Base-by-base conservation (phyloP, 129 eudicot genomes). In the Tagetes patula region DNA sequence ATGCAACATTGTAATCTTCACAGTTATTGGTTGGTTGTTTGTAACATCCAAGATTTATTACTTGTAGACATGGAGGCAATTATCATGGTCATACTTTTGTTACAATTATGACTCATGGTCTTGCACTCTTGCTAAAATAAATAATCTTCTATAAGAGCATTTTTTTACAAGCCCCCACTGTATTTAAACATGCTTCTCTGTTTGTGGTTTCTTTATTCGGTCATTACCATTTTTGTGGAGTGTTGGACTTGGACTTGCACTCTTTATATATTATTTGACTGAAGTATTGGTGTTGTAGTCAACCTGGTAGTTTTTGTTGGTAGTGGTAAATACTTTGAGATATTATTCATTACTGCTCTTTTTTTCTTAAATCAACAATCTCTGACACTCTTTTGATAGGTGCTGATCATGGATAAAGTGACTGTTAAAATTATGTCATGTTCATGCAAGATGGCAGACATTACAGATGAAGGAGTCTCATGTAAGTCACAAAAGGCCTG, bases 381-480 rank as follows among this genome's bases (percentile, higher is more conserved):
- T 72, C 73, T 62, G 74, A 75, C 55, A 60, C 64, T 61, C 78
- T 53, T 72, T 27, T 66, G 64, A 72, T 53, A 93, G 98, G 98
- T 93, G 74, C 96, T 93, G 72, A 84, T 89, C 81, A 87, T 93
- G 98, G 98, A 93, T 80, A 87, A 84, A 81, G 73, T 93, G 45
- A 93, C 98, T 67, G 84, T 86, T 38, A 93, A 86, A 82, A 81
- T 93, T 72, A 89, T 93, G 92, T 93, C 98, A 36, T 79, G 80
- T 55, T 81, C 98, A 9, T 89, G 98, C 91, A 93, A 93, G 87
- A 93, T 93, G 98, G 90, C 96, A 41, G 98, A 93, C 81, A 89
- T 93, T 52, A 93, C 96, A 27, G 96, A 90, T 34, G 98, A 88
- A 85, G 98, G 90, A 84, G 92, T 93, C 74, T 93, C 98, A 84